A percentile compares a stretch with the other conserved stretches of the same genome.
Conservation (phyloP, 768 basidiomycete species). For the Boletellus ananiceps region DNA sequence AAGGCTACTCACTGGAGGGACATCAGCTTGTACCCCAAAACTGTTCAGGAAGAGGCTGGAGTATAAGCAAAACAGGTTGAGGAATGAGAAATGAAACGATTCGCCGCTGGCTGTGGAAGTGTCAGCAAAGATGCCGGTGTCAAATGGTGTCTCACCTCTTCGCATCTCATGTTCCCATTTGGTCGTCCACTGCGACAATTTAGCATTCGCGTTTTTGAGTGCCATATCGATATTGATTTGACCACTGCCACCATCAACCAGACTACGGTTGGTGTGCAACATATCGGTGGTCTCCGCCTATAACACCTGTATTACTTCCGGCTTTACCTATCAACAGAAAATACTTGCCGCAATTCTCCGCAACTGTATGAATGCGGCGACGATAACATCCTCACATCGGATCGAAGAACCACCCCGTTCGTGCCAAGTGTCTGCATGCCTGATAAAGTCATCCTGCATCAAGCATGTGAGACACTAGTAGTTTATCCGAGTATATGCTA, state of each 20-base stretch:
- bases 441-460: conserved; percentile 61
- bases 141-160: conserved; percentile 42
- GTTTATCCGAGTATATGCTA: background rate
- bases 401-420: conserved; percentile 45
- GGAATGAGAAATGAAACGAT: conserved; percentile 70
- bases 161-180: conserved; percentile 72
- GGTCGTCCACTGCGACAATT: conserved; percentile 68
- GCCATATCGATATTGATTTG: conserved; percentile 74
- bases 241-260: conserved; percentile 39
- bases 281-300: conserved; percentile 80
- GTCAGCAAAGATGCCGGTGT: conserved; percentile 1
- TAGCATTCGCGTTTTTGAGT: conserved; percentile 65
- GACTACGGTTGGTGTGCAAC: conserved; percentile 52
- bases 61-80: conserved; percentile 72
- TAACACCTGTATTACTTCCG: conserved; percentile 2
- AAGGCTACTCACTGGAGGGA: conserved; percentile 45
- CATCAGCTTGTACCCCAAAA: conserved; percentile 67
- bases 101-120: conserved; percentile 56
- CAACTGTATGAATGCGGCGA: conserved; percentile 71
- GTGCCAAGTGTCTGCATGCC: conserved; percentile 69
- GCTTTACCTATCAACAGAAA: background rate
- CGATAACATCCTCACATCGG: conserved; percentile 78
- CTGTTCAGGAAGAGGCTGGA: conserved; percentile 81
- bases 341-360: conserved; percentile 71
- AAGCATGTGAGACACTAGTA: conserved; percentile 10